Base-by-base conservation (phyloP, 2,329 filamentous ascomycete species). In the Alternaria brassicicola region DNA sequence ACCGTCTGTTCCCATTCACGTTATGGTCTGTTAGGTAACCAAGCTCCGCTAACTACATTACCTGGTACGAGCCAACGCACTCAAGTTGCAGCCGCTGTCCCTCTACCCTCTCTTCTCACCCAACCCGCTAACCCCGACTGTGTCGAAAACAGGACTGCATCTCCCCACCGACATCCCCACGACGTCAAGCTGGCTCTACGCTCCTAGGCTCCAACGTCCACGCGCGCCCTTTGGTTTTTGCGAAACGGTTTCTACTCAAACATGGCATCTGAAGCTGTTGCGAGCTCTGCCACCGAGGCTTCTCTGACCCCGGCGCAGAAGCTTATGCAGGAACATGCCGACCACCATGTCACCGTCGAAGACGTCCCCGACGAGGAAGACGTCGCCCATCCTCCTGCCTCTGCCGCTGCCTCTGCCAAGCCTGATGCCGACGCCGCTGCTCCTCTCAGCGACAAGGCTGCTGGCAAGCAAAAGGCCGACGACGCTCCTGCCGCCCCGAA, bases 341-440 rank as follows among this genome's bases (percentile, higher is more conserved):
- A 85, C 68, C 85, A 86, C 77, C 84, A 87, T 70, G 85, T 86
- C 65, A 93, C 88, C 23, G 85, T 97, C 65, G 93, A 97, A 78
- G 92, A 97, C 47, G 88, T 86, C 36, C 83, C 85, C 26, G 93
- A 97, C 73, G 92, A 96, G 77, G 91, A 96, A 39, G 86, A 91
- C 64, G 78, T 88, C 64, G 80, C 81, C 65, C 81, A 85, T 79
- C 80, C 85, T 69, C 81, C 84, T 55, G 84, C 80, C 51, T 85
- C 80, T 55, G 79, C 77, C 43, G 73, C 84, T 55, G 84, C 80
- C 51, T 85, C 80, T 55, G 79, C 77, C 43, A 73, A 79, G 39
- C 43, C 66, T 49, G 59, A 65, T 30, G 53, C 66, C 19, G 66
- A 70, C 30, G 57, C 63, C 28, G 39, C 57, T 49, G 36, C 62